Conservation (phyloP, 208 protist species). For the Leishmania aethiopica region DNA sequence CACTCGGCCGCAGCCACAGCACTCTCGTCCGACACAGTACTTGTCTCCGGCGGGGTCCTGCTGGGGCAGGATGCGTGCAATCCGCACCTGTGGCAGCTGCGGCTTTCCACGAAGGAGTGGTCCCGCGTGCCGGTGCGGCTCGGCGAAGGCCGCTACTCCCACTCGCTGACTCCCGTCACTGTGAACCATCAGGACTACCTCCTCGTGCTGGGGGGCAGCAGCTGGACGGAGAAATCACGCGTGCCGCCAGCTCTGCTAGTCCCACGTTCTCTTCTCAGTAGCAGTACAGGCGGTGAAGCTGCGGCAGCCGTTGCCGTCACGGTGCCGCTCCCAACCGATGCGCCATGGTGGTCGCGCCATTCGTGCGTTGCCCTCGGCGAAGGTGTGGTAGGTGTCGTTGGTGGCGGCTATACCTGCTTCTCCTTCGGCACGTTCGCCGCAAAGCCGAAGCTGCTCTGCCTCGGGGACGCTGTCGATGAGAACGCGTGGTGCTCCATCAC, state of each 20-base stretch:
- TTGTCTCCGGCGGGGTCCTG: conserved; percentile 26
- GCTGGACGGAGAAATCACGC: conserved; percentile 34
- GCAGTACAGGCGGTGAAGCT: neutral
- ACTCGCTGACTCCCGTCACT: conserved; percentile 49
- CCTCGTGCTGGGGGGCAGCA: conserved; percentile 72
- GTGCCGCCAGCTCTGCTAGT: conserved; percentile 10
- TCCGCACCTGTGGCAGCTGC: conserved; percentile 21
- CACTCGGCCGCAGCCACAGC: conserved; percentile 55
- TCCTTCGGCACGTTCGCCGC: conserved; percentile 86
- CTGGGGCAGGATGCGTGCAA: conserved; percentile 17
- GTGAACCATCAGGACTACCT: conserved; percentile 38
- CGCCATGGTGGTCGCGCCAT: conserved; percentile 73
- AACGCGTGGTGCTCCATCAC: neutral
- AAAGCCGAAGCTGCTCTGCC: conserved; percentile 56
- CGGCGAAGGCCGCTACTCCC: conserved; percentile 58
- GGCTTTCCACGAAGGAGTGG: conserved; percentile 14
- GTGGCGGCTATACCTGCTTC: conserved; percentile 89
- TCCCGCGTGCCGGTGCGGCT: conserved; percentile 10
- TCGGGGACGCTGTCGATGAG: conserved; percentile 38
- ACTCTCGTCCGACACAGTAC: conserved; percentile 12
- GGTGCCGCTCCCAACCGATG: conserved; percentile 36
- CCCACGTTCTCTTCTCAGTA: neutral
- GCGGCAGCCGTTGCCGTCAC: neutral
- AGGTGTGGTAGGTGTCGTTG: conserved; percentile 70
- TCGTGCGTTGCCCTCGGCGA: conserved; percentile 49